phyloP scores from a whole-genome alignment of 208 protist species.

The Herpetomonas muscarum region DNA sequence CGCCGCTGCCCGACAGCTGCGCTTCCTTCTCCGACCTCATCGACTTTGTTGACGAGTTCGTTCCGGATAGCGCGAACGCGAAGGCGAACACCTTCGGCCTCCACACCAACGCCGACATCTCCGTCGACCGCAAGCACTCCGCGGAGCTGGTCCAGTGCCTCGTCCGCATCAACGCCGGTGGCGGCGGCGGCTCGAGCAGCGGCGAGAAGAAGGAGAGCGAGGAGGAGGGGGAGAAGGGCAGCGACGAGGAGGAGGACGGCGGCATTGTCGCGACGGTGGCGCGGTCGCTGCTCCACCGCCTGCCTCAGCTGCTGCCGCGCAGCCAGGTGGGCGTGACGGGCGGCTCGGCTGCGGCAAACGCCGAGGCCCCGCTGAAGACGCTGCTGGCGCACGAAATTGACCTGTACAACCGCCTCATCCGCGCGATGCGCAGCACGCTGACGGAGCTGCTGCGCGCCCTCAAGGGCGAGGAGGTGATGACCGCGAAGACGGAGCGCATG shows the following conservation, averaged over 20 bases:
- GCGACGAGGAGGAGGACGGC: constrained; percentile 6
- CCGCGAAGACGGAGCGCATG: constrained; percentile 64
- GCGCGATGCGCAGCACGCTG: constrained; percentile 45
- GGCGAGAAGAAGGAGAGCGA: constrained; percentile 14
- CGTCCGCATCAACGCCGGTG: constrained; percentile 45
- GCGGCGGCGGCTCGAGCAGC: constrained; percentile 39
- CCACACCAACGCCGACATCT: constrained; percentile 93
- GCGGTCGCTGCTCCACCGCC: constrained; percentile 46
- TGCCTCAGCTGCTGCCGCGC: constrained; percentile 36
- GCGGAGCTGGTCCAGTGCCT: constrained; percentile 36
- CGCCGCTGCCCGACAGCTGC: constrained; percentile 28
- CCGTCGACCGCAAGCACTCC: constrained; percentile 64
- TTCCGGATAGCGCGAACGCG: constrained; percentile 57
- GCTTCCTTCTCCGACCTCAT: constrained; percentile 42
- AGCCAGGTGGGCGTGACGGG: constrained; percentile 39
- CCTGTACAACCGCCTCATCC: constrained; percentile 79
- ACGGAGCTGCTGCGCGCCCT: constrained; percentile 70
- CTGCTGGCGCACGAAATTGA: constrained; percentile 87
- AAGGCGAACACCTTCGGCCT: constrained; percentile 91
- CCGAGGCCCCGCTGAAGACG: constrained; percentile 75
- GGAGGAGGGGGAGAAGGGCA: constrained; percentile 6
- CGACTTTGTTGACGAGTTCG: constrained; percentile 59
- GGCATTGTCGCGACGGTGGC: constrained; percentile 50
- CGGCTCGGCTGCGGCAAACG: constrained; percentile 21
- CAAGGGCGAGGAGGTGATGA: constrained; percentile 89